phyloP scores from a whole-genome alignment of 768 basidiomycete genomes.

The Punctularia strigosozonata region DNA sequence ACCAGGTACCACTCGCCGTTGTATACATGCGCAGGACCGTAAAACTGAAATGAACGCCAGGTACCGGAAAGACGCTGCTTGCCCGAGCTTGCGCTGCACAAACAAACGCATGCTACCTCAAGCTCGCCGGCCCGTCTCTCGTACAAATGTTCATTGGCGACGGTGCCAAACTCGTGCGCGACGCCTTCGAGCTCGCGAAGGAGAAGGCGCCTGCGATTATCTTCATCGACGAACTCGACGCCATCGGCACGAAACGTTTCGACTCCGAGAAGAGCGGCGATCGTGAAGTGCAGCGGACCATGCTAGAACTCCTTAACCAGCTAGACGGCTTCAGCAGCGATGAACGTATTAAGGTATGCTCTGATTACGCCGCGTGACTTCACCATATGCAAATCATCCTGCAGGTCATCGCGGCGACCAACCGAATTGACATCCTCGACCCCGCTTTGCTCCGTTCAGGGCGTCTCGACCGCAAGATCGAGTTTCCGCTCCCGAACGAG shows the following conservation, averaged over 20 bases:
- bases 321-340: conserved; percentile 96
- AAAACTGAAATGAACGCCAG: conserved; percentile 18
- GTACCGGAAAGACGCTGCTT: conserved; percentile 95
- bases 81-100: conserved; percentile 97
- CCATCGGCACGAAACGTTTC: conserved; percentile 98
- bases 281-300: conserved; percentile 99
- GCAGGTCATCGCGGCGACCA: conserved; percentile 96
- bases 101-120: conserved; percentile 95
- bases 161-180: conserved; percentile 96
- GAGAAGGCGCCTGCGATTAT: conserved; percentile 99
- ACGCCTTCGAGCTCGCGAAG: conserved; percentile 96
- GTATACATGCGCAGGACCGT: conserved; percentile 3
- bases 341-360: conserved; percentile 84
- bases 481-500: conserved; percentile 95
- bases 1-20: conserved; percentile 46
- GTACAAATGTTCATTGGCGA: conserved; percentile 99
- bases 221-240: conserved; percentile 96
- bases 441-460: conserved; percentile 97
- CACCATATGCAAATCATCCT: conserved; percentile 4
- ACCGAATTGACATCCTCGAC: conserved; percentile 96
- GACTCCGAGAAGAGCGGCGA: conserved; percentile 99
- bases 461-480: conserved; percentile 95
- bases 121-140: conserved; percentile 92
- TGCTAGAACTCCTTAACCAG: conserved; percentile 97
- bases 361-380: conserved; percentile 1